Conservation (phyloP, 257 asterid genomes). For the Solanum virginianum region DNA sequence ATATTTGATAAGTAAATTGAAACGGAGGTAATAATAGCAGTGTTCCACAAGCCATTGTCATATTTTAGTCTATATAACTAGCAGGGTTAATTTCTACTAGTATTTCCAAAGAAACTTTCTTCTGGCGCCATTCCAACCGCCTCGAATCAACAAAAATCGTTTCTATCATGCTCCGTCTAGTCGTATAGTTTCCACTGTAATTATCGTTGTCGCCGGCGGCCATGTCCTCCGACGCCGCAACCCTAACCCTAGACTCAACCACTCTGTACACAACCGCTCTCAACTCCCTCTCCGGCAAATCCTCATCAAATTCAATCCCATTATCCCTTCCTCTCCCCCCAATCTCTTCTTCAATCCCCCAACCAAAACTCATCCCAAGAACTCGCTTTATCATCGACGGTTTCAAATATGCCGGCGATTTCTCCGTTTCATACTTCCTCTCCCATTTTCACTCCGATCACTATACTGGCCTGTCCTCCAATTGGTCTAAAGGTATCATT, state of each 20-base stretch:
- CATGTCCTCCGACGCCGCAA: slow-evolving; percentile 36
- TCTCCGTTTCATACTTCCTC: slow-evolving; percentile 76
- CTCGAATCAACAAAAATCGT: not conserved
- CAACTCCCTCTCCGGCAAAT: slow-evolving; percentile 36
- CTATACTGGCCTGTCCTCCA: slow-evolving; percentile 67
- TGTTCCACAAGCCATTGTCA: too few relatives aligned
- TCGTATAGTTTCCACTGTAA: not conserved
- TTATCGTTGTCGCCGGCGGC: slow-evolving; percentile 4
- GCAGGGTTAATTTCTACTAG: too few relatives aligned
- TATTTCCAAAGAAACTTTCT: not conserved
- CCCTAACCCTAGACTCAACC: slow-evolving; percentile 41
- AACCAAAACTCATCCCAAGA: slow-evolving; percentile 60
- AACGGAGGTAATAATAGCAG: too few relatives aligned
- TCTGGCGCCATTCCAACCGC: slow-evolving; percentile 9
- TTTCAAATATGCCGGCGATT: slow-evolving; percentile 48
- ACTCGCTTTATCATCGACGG: slow-evolving; percentile 87
- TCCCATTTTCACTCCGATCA: slow-evolving; percentile 96
- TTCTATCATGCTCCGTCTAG: not conserved
- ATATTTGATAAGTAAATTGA: too few relatives aligned
- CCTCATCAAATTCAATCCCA: not conserved
- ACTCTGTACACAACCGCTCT: slow-evolving; percentile 36
- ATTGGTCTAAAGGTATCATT: slow-evolving; percentile 66
- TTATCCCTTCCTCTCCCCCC: slow-evolving; percentile 23
- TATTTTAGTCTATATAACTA: too few relatives aligned
- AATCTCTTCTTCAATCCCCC: slow-evolving; percentile 40